Percentiles rank a stretch among this genome's conserved stretches.
Evolutionary conservation across 257 asterid genomes (phyloP).

Genomic region (Echites panduratus): DNA sequence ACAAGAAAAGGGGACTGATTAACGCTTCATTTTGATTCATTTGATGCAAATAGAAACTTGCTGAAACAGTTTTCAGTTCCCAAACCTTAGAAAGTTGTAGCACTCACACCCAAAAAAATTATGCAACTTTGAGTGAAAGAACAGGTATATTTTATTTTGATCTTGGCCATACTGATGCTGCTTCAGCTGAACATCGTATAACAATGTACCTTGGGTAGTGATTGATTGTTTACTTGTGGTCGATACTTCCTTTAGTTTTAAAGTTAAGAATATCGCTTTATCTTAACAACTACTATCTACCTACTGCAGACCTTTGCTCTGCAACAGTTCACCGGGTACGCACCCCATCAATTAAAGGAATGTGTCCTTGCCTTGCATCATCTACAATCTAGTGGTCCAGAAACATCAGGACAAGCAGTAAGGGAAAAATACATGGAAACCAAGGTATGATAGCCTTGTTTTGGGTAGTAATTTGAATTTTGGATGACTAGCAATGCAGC

Average conservation of each 20-base stretch:
- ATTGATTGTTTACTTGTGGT: background rate
- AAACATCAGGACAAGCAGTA: slow-evolving; percentile 18
- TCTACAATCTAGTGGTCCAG: slow-evolving; percentile 17
- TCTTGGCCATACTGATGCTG: background rate
- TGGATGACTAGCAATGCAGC: background rate
- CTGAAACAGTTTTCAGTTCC: background rate
- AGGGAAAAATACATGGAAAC: slow-evolving; percentile 29
- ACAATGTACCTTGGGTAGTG: background rate
- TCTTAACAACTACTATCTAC: background rate
- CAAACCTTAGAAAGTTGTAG: background rate
- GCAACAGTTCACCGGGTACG: slow-evolving; percentile 58
- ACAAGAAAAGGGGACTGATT: background rate
- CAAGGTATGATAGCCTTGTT: slow-evolving; percentile 21
- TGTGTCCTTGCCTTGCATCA: slow-evolving; percentile 38
- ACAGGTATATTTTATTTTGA: background rate
- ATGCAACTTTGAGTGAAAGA: background rate
- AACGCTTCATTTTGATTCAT: background rate
- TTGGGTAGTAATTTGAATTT: background rate
- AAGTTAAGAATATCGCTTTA: background rate
- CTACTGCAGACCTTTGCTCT: slow-evolving; percentile 47
- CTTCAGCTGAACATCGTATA: background rate
- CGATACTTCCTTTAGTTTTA: background rate
- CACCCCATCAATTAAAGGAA: slow-evolving; percentile 53
- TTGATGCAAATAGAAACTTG: background rate
- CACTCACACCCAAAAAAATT: background rate